phyloP scores from a whole-genome alignment of 2,329 filamentous ascomycete genomes.

The Ascochyta koolunga region DNA sequence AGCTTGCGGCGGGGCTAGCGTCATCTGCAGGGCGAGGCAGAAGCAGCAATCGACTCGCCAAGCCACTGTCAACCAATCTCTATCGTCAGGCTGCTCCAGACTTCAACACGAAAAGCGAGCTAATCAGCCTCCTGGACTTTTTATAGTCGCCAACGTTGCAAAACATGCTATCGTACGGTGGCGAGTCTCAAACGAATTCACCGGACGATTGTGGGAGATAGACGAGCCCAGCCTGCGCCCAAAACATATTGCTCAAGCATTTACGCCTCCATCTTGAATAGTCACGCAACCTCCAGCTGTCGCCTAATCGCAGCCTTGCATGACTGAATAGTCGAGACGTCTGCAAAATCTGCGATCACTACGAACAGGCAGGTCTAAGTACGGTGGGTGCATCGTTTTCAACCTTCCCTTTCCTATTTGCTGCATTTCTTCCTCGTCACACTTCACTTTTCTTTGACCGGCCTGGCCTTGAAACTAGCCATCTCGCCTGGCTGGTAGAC shows the following conservation, averaged over 20 bases:
- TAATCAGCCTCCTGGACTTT: neutral
- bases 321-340: neutral
- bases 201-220: slow-evolving; percentile 14
- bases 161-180: slow-evolving; percentile 15
- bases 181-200: slow-evolving; percentile 11
- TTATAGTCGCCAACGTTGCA: neutral
- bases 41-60: slow-evolving; percentile 9
- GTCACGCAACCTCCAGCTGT: neutral
- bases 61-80: slow-evolving; percentile 5
- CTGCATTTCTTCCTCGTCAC: neutral
- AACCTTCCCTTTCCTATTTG: neutral
- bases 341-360: neutral
- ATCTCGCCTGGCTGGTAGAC: neutral
- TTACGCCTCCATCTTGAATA: neutral
- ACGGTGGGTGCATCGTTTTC: neutral
- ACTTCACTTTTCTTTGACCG: neutral
- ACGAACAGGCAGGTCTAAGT: neutral
- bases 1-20: slow-evolving; percentile 16
- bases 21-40: slow-evolving; percentile 2
- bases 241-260: slow-evolving; percentile 9
- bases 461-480: neutral
- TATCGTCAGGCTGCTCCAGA: slow-evolving; percentile 2
- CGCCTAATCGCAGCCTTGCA: neutral
- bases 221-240: slow-evolving; percentile 11
- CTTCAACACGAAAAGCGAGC: slow-evolving; percentile 3